Percentiles rank a stretch among this genome's conserved stretches.
Conservation (phyloP, 371 early-diverging fungal species). For the Mucor velutinosus region DNA sequence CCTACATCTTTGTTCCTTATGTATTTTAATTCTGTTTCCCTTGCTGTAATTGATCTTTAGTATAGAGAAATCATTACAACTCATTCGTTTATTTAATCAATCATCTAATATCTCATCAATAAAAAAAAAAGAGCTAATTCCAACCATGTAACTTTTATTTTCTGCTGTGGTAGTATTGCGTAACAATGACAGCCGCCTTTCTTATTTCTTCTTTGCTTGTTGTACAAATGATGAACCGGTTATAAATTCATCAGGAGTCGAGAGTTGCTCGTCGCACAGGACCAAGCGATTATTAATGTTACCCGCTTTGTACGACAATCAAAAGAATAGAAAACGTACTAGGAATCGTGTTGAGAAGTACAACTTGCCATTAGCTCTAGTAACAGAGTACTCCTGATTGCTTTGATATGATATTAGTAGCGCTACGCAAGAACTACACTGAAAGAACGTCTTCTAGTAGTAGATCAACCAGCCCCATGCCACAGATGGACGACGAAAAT, state of each 20-base stretch:
- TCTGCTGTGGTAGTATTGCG: background rate
- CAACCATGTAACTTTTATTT: background rate
- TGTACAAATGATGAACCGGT: background rate
- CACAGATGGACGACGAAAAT: no score
- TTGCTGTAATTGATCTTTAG: background rate
- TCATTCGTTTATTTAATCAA: background rate
- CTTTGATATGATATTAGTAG: no score
- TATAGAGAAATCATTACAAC: background rate
- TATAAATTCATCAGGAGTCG: background rate
- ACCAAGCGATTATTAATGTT: background rate
- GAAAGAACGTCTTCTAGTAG: no score
- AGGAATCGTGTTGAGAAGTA: background rate
- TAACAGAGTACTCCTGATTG: no score
- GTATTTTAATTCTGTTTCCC: slow-evolving; percentile 42
- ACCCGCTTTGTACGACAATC: background rate
- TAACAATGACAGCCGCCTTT: background rate
- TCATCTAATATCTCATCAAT: background rate
- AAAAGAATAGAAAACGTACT: background rate
- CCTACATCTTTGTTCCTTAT: slow-evolving; percentile 79
- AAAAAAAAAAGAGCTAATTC: background rate
- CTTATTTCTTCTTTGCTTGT: background rate
- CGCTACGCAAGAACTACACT: no score
- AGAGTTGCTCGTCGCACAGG: background rate
- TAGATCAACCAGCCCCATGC: no score
- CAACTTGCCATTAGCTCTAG: no score